A percentile compares a stretch with the other conserved stretches of the same genome.
phyloP scores from a whole-genome alignment of 257 asterid genomes.

The Petunia axillaris region DNA sequence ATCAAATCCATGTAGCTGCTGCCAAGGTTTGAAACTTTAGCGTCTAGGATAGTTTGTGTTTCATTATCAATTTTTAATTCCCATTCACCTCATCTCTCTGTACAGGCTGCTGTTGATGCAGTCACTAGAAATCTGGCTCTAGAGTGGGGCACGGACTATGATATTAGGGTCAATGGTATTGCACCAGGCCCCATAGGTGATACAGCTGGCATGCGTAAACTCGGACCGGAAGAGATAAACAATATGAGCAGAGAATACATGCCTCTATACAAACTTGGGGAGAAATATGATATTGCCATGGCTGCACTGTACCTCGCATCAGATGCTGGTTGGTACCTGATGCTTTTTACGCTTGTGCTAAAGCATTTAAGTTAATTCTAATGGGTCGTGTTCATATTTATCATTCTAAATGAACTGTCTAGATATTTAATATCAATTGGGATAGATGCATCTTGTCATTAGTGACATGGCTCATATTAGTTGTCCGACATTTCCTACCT shows the following conservation, averaged over 20 bases:
- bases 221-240: conserved; percentile 64
- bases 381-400: not conserved
- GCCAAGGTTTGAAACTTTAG: conserved; percentile 64
- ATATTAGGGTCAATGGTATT: conserved; percentile 79
- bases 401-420: not conserved
- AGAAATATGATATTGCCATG: conserved; percentile 95
- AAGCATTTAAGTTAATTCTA: not conserved
- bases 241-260: conserved; percentile 38
- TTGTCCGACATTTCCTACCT: not conserved
- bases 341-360: conserved; percentile 22
- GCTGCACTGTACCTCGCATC: conserved; percentile 87
- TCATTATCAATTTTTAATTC: conserved; percentile 1
- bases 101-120: conserved; percentile 88
- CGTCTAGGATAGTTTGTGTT: conserved; percentile 16
- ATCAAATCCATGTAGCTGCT: conserved; percentile 89
- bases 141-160: conserved; percentile 93
- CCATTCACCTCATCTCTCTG: conserved; percentile 12
- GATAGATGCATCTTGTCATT: conserved; percentile 11
- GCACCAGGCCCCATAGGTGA: conserved; percentile 92
- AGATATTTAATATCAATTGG: conserved; percentile 12
- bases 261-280: conserved; percentile 78
- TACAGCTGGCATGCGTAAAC: conserved; percentile 78
- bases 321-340: conserved; percentile 65
- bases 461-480: not conserved
- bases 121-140: conserved; percentile 80